Percentiles rank a stretch among this genome's conserved stretches.
phyloP scores from a whole-genome alignment of 2,329 filamentous ascomycete genomes.

The Pseudocercospora fijiensis region DNA sequence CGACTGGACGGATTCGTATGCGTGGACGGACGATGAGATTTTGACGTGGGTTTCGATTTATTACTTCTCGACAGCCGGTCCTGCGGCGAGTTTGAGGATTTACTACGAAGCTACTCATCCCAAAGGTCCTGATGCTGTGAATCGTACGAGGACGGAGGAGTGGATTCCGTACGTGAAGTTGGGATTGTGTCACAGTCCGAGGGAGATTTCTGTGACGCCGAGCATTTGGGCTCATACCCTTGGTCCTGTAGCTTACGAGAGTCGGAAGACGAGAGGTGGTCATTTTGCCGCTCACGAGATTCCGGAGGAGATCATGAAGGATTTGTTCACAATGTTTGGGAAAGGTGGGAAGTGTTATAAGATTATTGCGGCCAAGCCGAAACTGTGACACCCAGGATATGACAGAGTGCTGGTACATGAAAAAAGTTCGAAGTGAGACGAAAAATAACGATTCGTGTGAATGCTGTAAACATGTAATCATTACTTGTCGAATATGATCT shows the following conservation, averaged over 20 bases:
- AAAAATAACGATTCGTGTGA: neutral
- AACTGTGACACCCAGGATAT: slow-evolving; percentile 6
- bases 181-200: slow-evolving; percentile 58
- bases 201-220: slow-evolving; percentile 57
- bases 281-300: slow-evolving; percentile 59
- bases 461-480: neutral
- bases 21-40: slow-evolving; percentile 74
- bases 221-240: slow-evolving; percentile 58
- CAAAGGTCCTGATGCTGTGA: slow-evolving; percentile 19
- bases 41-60: slow-evolving; percentile 74
- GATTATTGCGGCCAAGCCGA: slow-evolving; percentile 20
- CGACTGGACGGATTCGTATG: slow-evolving; percentile 71
- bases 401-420: neutral
- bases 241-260: slow-evolving; percentile 59
- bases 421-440: neutral
- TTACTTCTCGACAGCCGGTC: slow-evolving; percentile 67
- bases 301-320: slow-evolving; percentile 25
- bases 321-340: slow-evolving; percentile 26
- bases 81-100: slow-evolving; percentile 65
- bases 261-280: slow-evolving; percentile 51
- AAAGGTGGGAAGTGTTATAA: slow-evolving; percentile 23
- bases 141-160: slow-evolving; percentile 40
- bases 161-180: slow-evolving; percentile 52
- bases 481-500: slow-evolving; percentile 26
- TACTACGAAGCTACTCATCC: slow-evolving; percentile 66